Conservation (phyloP, 768 basidiomycete species). For the Boletus barrowsii region DNA sequence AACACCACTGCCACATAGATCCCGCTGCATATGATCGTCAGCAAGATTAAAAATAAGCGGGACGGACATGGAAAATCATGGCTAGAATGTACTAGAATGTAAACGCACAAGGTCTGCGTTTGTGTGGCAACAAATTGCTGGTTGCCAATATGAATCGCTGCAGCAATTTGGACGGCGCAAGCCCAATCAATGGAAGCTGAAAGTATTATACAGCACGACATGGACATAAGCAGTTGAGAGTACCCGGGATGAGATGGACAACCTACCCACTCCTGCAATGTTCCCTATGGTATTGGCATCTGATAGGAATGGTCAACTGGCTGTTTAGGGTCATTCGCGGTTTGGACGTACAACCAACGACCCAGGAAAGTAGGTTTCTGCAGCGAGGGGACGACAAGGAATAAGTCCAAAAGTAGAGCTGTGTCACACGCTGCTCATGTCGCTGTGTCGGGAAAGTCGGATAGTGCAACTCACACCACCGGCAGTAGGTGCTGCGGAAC, state of each 20-base stretch:
- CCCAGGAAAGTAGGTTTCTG: constrained; percentile 61
- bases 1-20: constrained; percentile 62
- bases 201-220: neutral
- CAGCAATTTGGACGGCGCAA: constrained; percentile 61
- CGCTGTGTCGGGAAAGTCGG: neutral
- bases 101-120: constrained; percentile 43
- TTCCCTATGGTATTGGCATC: constrained; percentile 55
- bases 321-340: neutral
- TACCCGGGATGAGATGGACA: neutral
- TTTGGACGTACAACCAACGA: constrained; percentile 57
- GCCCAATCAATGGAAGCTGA: constrained; percentile 66
- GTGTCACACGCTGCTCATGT: neutral
- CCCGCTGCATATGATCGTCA: constrained; percentile 40
- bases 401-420: constrained; percentile 72
- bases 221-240: neutral
- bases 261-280: constrained; percentile 39
- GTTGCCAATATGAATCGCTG: constrained; percentile 56
- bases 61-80: neutral
- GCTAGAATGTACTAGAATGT: neutral
- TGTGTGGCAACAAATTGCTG: constrained; percentile 38
- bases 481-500: constrained; percentile 40
- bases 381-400: constrained; percentile 53
- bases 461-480: constrained; percentile 32
- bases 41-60: neutral
- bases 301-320: constrained; percentile 10